Evolutionary conservation across 2,329 filamentous ascomycete species (phyloP), one percentile per base, ranked within the genome.

Genomic region (Fusarium illudens): DNA sequence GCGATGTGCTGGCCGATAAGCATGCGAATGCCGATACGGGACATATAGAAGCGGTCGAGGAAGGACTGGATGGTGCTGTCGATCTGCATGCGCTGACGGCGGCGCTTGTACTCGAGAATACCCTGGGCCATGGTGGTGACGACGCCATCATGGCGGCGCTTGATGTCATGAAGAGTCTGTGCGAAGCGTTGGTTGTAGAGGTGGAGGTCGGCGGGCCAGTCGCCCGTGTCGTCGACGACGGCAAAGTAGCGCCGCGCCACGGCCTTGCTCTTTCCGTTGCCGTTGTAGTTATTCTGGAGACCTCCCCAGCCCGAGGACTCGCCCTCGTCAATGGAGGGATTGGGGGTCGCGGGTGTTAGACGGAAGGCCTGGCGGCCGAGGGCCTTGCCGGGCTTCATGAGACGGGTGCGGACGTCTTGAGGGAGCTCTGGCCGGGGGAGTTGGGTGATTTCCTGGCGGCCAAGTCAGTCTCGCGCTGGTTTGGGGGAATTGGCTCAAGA

Each of bases 11-110:
- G 96, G 55, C 96, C 96, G 74, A 99, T 97, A 52, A 99, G 89
- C 96, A 99, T 99, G 73, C 96, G 92, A 73, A 99, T 99, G 70
- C 96, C 96, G 76, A 99, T 99, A 67, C 96, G 93, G 44, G 94
- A 97, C 96, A 99, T 99, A 85, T 99, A 99, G 82, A 99, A 99
- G 62, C 96, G 92, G 82, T 99, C 96, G 70, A 99, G 89, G 84
- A 99, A 99, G 58, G 93, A 91, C 79, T 99, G 96, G 62, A 99
- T 97, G 73, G 94, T 96, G 78, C 94, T 91, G 81, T 98, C 96
- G 75, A 99, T 99, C 78, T 98, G 96, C 91, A 98, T 96, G 56
- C 96, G 90, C 85, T 99, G 96, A 65, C 94, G 89, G 78, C 92
- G 95, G 58, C 95, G 92, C 83, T 99, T 99, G 86, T 97, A 99